phyloP scores from a whole-genome alignment of 2,329 filamentous ascomycete species.

The Talaromyces sp. region DNA sequence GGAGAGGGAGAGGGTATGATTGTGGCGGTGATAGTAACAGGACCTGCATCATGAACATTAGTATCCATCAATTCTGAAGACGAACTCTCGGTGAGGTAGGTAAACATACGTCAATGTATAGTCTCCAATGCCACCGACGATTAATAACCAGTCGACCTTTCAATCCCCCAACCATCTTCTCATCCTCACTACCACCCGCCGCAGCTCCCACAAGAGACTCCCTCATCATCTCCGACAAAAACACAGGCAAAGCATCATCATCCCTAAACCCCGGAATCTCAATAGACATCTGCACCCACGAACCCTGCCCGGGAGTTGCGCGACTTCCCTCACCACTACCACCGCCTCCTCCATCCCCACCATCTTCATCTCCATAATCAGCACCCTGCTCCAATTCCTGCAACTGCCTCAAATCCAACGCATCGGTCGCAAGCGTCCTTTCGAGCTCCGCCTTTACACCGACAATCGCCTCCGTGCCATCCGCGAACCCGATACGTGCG shows the following conservation, averaged over 20 bases:
- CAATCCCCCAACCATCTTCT: conserved; percentile 68
- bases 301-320: conserved; percentile 50
- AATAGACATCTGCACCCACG: conserved; percentile 86
- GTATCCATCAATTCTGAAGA: background rate
- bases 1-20: conserved; percentile 87
- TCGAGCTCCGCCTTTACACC: conserved; percentile 95
- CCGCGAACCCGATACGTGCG: conserved; percentile 88
- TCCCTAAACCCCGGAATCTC: conserved; percentile 89
- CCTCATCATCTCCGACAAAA: conserved; percentile 80
- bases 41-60: conserved; percentile 57
- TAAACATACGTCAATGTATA: conserved; percentile 81
- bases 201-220: conserved; percentile 75
- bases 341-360: conserved; percentile 24
- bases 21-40: conserved; percentile 88
- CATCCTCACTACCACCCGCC: conserved; percentile 65
- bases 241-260: conserved; percentile 85
- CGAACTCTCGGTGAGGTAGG: too few species aligned
- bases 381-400: conserved; percentile 35
- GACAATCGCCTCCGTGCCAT: conserved; percentile 93
- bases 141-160: conserved; percentile 80
- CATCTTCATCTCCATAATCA: conserved; percentile 23
- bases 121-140: conserved; percentile 87
- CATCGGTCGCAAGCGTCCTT: conserved; percentile 54
- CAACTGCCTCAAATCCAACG: conserved; percentile 40
- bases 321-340: conserved; percentile 28